These are phyloP conservation scores for Pestalotiopsis sp. DNA, from an alignment of 2,329 filamentous ascomycete species.

Conservation along the genomic window DNA sequence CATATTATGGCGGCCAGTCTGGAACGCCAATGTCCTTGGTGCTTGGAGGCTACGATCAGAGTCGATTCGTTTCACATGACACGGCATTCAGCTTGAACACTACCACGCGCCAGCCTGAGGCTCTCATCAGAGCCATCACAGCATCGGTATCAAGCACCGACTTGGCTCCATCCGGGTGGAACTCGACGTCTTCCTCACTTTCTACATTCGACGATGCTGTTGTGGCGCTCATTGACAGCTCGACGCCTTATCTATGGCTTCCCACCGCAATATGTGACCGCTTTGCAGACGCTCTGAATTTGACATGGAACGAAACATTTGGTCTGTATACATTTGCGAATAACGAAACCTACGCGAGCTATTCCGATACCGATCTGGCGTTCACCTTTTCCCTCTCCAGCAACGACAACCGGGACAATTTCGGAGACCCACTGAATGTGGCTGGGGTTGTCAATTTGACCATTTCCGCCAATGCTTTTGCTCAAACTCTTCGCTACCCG, in stretches of 20 bases:
- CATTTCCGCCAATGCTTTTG: conserved; percentile 52
- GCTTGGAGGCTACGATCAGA: conserved; percentile 70
- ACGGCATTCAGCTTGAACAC: conserved; percentile 61
- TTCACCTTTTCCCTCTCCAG: conserved; percentile 63
- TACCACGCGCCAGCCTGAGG: conserved; percentile 57
- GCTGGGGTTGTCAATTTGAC: conserved; percentile 61
- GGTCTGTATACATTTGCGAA: conserved; percentile 67
- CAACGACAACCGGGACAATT: conserved; percentile 54
- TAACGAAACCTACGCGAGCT: conserved; percentile 54
- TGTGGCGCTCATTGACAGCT: conserved; percentile 62
- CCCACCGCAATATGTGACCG: conserved; percentile 62
- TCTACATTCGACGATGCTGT: conserved; percentile 51
- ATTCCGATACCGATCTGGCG: conserved; percentile 45
- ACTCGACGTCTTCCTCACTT: conserved; percentile 38
- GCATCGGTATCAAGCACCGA: conserved; percentile 37
- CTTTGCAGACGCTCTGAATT: conserved; percentile 66
- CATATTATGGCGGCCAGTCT: conserved; percentile 59
- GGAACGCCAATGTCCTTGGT: conserved; percentile 61
- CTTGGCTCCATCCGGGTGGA: conserved; percentile 41
- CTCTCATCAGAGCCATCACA: conserved; percentile 62
- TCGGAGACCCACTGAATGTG: conserved; percentile 50
- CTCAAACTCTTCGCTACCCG: conserved; percentile 52
- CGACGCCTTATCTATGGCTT: conserved; percentile 67
- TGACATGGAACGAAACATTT: conserved; percentile 66
- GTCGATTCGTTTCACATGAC: conserved; percentile 64